phyloP scores from a whole-genome alignment of 805 yeast species.

The Helenozyma rhizophorensis region DNA sequence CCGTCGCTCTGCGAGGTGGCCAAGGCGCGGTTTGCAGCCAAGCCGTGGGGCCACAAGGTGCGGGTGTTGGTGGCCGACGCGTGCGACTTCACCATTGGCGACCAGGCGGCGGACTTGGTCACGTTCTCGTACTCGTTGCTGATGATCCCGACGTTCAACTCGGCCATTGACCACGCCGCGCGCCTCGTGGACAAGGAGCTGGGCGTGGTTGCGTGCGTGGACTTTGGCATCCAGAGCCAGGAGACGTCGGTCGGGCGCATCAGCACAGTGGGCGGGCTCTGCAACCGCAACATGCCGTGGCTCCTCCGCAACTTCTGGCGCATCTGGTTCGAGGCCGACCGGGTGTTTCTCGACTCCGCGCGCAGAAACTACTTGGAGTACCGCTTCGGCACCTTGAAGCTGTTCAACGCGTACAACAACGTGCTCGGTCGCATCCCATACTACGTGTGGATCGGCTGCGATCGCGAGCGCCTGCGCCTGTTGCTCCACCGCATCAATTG shows the following conservation, averaged over 20 bases:
- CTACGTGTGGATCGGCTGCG: constrained; percentile 74
- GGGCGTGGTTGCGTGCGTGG: constrained; percentile 69
- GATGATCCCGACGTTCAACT: constrained; percentile 81
- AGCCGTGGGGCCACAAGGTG: constrained; percentile 48
- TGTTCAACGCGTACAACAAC: constrained; percentile 62
- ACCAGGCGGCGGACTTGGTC: constrained; percentile 57
- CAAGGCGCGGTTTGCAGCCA: constrained; percentile 44
- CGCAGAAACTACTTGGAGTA: constrained; percentile 82
- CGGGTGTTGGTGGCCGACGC: constrained; percentile 73
- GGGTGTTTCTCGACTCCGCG: constrained; percentile 72
- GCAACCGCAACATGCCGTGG: constrained; percentile 74
- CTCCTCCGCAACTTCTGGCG: constrained; percentile 77
- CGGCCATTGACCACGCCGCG: constrained; percentile 68
- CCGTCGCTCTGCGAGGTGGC: constrained; percentile 77
- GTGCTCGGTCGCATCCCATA: constrained; percentile 72
- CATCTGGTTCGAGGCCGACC: constrained; percentile 82
- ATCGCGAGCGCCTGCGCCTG: constrained; percentile 31
- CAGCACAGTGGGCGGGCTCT: constrained; percentile 71
- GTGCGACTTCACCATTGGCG: constrained; percentile 53
- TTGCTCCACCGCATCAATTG: constrained; percentile 65
- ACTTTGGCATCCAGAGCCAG: constrained; percentile 72
- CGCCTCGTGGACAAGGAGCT: constrained; percentile 44
- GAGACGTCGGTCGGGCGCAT: constrained; percentile 64
- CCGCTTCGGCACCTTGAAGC: constrained; percentile 75
- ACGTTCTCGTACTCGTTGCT: constrained; percentile 79